Evolutionary conservation across 208 protist genomes (phyloP), one percentile per base, ranked within the genome.

Genomic region (Wallacemonas sp.): DNA sequence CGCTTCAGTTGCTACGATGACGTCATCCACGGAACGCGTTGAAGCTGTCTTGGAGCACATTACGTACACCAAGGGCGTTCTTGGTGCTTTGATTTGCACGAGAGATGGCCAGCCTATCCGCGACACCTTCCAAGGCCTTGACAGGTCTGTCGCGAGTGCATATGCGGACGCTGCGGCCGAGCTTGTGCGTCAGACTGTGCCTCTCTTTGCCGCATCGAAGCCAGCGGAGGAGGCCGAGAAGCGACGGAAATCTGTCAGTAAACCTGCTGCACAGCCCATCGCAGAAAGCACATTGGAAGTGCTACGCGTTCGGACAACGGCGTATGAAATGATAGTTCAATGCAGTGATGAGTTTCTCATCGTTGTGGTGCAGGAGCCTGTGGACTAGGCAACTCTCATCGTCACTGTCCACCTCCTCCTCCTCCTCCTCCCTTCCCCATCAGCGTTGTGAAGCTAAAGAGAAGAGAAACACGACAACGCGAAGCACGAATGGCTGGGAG

Each of bases 21-120:
- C 39, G 21, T 88, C 88, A 75, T 65, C 80, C 2, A 59, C 68
- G 2, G 86, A 90, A 51, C 30, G 73, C 12, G 80, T 93, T 17
- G 90, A 95, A 45, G 74, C 73, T 22, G 75, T 93, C 9, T 47
- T 95, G n/a, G 90, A 95, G 64, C 79, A 85, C 72, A 66, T 95
- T 58, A 93, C 90, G 31, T 93, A 93, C 75, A 93, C 86, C 21
- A 90, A 90, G 47, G 90, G 90, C 11, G 90, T 95, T 4, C 11
- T 87, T 0, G 90, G 86, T n/a, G 82, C 78, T 15, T 80, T 95
- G 44, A 77, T 95, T 33, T 95, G 90, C 70, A 90, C 73, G 38
- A 30, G 62, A 0, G 82, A 90, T 9, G 90, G 90, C 19, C 66
- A 78, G 17, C 84, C 86, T 3, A 89, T 95, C 34, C 81, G 90